Evolutionary conservation across 1,284 basidiomycete genomes (phyloP), one percentile per base, ranked within the genome.

Genomic region (Ceratobasidium sp.): DNA sequence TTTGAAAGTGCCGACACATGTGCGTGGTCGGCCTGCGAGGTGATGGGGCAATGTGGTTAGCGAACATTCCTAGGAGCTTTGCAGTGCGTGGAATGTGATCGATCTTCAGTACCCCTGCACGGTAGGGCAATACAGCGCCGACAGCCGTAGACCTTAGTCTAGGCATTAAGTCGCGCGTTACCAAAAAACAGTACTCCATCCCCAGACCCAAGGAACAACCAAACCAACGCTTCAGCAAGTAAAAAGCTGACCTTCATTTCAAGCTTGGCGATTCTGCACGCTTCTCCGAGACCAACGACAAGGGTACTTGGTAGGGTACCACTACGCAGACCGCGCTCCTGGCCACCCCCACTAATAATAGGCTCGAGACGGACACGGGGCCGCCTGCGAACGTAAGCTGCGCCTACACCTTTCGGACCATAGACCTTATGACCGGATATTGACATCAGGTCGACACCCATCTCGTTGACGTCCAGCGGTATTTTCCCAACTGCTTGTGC

Each of bases 341-440:
- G 98, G 6, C 98, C 98, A 82, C 98, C 98, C 77, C 98, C 98
- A 80, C 90, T 96, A 79, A 99, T 88, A 81, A 99, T 92, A 0
- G 98, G 97, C 84, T 99, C 98, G 80, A 99, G 85, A 77, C 98
- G 89, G 58, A 99, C 98, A 80, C 98, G 89, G 2, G 98, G 98
- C 80, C 97, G 87, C 80, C 98, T 87, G 76, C 98, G 90, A 66
- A 99, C 96, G 85, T 99, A 99, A 23, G 93, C 93, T 4, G 95
- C 97, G 47, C 98, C 98, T 61, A 99, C 85, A 20, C 98, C 98
- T 86, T 99, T 99, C 5, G 98, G 98, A 1, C 98, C 98, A 84
- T 99, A 99, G 20, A 99, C 85, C 86, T 99, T 99, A 88, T 99
- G 98, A 4, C 94, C 97, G 5, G 95, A 97, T 76, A 99, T 94